Conservation (phyloP, 2,329 filamentous ascomycete genomes). For the Cercospora canescens region DNA sequence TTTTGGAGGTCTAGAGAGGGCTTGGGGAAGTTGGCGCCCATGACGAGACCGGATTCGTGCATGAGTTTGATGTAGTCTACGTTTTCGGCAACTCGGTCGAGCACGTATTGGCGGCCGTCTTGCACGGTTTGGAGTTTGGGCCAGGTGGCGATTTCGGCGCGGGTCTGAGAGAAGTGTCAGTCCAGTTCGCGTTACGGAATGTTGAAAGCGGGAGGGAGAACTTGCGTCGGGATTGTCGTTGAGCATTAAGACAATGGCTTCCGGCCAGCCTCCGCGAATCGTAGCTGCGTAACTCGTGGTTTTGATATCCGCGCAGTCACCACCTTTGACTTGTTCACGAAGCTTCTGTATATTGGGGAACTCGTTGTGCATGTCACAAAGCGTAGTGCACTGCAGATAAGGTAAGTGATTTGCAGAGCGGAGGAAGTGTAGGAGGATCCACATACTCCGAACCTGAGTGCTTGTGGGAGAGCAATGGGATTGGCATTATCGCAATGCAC, state of each 20-base stretch:
- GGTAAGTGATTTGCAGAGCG: not conserved
- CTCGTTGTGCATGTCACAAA: constrained; percentile 48
- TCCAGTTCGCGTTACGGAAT: no score
- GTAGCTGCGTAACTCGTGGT: constrained; percentile 51
- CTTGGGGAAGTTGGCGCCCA: constrained; percentile 24
- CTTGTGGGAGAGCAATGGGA: constrained; percentile 43
- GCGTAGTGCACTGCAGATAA: constrained; percentile 43
- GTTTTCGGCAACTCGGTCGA: constrained; percentile 42
- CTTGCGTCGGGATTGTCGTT: constrained; percentile 35
- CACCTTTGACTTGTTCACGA: constrained; percentile 31
- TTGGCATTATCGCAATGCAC: constrained; percentile 49
- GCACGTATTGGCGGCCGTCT: constrained; percentile 46
- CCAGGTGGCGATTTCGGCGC: constrained; percentile 47
- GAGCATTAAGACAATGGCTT: constrained; percentile 43
- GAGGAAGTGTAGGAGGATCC: not conserved
- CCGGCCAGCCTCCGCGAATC: constrained; percentile 55
- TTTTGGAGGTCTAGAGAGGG: constrained; percentile 48
- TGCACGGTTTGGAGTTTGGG: constrained; percentile 46
- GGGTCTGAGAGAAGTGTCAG: constrained; percentile 11
- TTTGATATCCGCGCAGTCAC: constrained; percentile 51
- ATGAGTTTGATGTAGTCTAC: constrained; percentile 55
- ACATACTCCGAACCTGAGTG: constrained; percentile 49
- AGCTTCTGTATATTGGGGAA: constrained; percentile 36
- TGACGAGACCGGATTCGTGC: constrained; percentile 48
- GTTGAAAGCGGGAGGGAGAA: no score